These are phyloP conservation scores for Linum lewisii DNA, from an alignment of 345 rosid genomes.

Conservation along the genomic window DNA sequence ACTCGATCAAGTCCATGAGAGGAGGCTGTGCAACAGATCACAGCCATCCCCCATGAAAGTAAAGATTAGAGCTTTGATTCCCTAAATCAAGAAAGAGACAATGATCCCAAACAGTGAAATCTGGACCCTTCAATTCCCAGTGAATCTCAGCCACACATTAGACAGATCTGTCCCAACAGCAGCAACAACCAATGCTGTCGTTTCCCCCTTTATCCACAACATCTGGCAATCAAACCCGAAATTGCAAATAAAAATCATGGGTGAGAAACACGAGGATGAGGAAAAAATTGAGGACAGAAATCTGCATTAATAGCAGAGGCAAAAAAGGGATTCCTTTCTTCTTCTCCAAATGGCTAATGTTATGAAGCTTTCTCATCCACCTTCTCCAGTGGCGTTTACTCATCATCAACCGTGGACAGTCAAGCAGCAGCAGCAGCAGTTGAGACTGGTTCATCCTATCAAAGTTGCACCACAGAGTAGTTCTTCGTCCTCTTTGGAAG, in stretches of 20 bases:
- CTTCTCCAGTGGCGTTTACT: not conserved
- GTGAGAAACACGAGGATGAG: too few species aligned
- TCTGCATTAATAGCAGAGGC: too few species aligned
- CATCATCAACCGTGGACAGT: not conserved
- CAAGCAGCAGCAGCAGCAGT: not conserved
- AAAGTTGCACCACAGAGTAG: not conserved
- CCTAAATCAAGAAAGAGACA: too few species aligned
- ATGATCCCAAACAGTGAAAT: too few species aligned
- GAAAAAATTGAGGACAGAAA: too few species aligned
- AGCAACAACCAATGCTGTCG: not conserved
- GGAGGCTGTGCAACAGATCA: too few species aligned
- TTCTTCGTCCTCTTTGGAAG: not conserved
- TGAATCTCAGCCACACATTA: not conserved
- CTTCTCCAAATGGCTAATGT: not conserved
- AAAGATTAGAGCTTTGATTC: too few species aligned
- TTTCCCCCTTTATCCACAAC: not conserved
- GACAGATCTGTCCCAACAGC: not conserved
- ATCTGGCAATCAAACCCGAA: too few species aligned
- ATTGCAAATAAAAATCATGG: too few species aligned
- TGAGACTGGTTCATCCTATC: not conserved
- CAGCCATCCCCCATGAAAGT: too few species aligned
- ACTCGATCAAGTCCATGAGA: too few species aligned
- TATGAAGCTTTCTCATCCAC: not conserved
- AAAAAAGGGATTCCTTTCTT: not conserved
- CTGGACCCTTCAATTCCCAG: too few species aligned